Evolutionary conservation across 495 filamentous ascomycete species (phyloP), one percentile per base, ranked within the genome.

Genomic region (Rusavskia elegans): DNA sequence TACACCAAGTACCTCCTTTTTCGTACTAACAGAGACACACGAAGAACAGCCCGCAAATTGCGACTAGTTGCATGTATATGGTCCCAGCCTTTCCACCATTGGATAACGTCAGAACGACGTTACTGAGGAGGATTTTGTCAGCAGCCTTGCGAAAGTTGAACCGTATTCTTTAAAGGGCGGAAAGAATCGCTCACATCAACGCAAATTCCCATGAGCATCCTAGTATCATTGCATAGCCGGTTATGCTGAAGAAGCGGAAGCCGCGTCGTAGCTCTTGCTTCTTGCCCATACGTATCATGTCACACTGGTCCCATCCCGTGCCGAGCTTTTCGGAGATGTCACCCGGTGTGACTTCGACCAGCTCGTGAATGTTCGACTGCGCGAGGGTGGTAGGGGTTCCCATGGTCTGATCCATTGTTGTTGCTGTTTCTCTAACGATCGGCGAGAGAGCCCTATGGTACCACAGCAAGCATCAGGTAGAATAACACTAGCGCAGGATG

Each of bases 201-300:
- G 55, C 55, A 14, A 57, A 57, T 41, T 57, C 55, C 55, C 55
- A 57, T 17, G 55, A 57, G 52, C 55, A 57, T 48, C 55, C 55
- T 46, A 57, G 54, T 30, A 57, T 57, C 55, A 57, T 57, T 11
- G 55, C 55, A 48, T 54, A 57, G 55, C 55, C 55, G 23, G 55
- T 57, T 42, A 57, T 57, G 42, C 55, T 57, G 41, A 57, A 57
- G 48, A 57, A 57, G 13, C 51, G 55, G 29, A 57, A 57, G 20
- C 54, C 55, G 55, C 55, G 55, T 51, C 55, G 55, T 37, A 56
- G 50, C 54, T 56, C 54, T 49, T 56, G 54, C 37, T 56, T 56
- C 54, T 56, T 56, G 50, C 54, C 54, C 13, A 56, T 53, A 27
- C 54, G 49, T 21, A 48, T 30, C 54, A 56, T 56, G 46, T 44